Evolutionary conservation across 2,329 filamentous ascomycete genomes (phyloP).

Genomic region (Claviceps fusiformis): DNA sequence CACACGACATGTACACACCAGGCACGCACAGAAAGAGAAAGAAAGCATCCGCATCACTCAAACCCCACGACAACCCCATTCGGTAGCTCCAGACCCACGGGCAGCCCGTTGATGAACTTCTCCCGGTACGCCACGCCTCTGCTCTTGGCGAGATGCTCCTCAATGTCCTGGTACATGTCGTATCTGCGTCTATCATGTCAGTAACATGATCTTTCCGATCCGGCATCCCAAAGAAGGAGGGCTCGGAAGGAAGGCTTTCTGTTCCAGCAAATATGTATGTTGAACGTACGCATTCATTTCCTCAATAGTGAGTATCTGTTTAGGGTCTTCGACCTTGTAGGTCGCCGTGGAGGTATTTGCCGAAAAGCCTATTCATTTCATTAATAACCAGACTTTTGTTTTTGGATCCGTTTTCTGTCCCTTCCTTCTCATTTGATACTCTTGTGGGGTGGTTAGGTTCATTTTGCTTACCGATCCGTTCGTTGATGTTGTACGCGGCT

Average conservation of each 20-base stretch:
- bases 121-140: slow-evolving; percentile 20
- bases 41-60: too few relatives aligned
- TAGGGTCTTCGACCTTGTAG: slow-evolving; percentile 50
- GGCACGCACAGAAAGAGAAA: not conserved
- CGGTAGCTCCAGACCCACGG: slow-evolving; percentile 33
- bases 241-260: too few relatives aligned
- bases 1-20: too few relatives aligned
- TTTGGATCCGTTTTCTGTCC: too few relatives aligned
- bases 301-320: slow-evolving; percentile 50
- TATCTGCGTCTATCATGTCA: slow-evolving; percentile 24
- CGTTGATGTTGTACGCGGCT: slow-evolving; percentile 48
- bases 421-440: too few relatives aligned
- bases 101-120: slow-evolving; percentile 29
- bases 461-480: slow-evolving; percentile 39
- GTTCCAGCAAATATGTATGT: too few relatives aligned
- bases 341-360: slow-evolving; percentile 40
- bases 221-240: too few relatives aligned
- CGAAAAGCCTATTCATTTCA: slow-evolving; percentile 36
- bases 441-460: too few relatives aligned
- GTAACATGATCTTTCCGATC: too few relatives aligned
- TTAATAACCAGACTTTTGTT: too few relatives aligned
- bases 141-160: slow-evolving; percentile 29
- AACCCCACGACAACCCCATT: slow-evolving; percentile 22
- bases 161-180: slow-evolving; percentile 44
- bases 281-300: slow-evolving; percentile 50